Base-by-base conservation (phyloP, 1,284 basidiomycete genomes). In the Pseudozyma flocculosa region DNA sequence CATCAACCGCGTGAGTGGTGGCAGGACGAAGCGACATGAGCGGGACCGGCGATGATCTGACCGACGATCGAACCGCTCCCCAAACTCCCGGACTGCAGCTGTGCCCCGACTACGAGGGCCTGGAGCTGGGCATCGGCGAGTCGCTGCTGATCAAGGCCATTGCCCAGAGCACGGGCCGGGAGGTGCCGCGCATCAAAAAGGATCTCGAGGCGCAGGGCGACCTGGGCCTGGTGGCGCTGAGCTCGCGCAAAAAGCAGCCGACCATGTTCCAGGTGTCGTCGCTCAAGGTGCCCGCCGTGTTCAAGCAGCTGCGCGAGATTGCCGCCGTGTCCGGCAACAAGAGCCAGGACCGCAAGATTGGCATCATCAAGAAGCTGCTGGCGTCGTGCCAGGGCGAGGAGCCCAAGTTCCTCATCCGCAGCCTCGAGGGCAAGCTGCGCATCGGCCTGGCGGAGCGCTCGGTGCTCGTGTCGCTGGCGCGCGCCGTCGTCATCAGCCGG, bases 401-500 rank as follows among this genome's bases (percentile, higher is more conserved):
- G 72, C 92, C 94, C 21, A 98, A 97, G 78, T 99, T 94, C 78
- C 89, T 98, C 60, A 88, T 98, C 47, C 87, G 95, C 44, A 92
- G 89, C 78, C 80, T 98, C 65, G 94, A 97, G 80, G 95, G 95
- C 50, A 99, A 99, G 80, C 84, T 99, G 34, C 86, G 95, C 7
- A 98, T 99, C 73, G 92, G 95, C 40, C 88, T 98, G 68, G 95
- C 95, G 2, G 95, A 98, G 77, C 86, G 90, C 49, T 93, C 92
- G 0, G 88, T 76, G 22, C 58, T 72, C 15, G 65, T 77, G 8
- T 66, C 73, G 5, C 50, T 78, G n/a, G 75, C 72, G 14, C 63
- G 70, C 13, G 70, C 74, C 5, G 59, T 63, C 11, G 63, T 77
- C 26, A 60, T 72, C 23, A 50, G 65, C 17, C 51, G 59, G 40